Percentiles rank a stretch among this genome's conserved stretches.
These are phyloP conservation scores for Pestalotiopsis sp. DNA, from an alignment of 2,329 filamentous ascomycete genomes.

Conservation along the genomic window DNA sequence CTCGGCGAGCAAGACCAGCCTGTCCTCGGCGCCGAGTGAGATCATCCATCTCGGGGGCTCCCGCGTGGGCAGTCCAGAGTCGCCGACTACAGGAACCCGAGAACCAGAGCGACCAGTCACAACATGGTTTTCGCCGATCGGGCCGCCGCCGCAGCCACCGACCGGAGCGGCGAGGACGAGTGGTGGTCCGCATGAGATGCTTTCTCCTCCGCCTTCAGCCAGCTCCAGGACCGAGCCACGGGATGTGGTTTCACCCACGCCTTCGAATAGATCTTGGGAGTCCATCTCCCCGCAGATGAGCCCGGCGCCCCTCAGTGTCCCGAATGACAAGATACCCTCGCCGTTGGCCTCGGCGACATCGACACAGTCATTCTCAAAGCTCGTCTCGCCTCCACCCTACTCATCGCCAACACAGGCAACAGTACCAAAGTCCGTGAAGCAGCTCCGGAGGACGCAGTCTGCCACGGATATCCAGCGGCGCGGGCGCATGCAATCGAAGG, in stretches of 20 bases:
- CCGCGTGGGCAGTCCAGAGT: constrained; percentile 10
- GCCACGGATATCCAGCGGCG: constrained; percentile 19
- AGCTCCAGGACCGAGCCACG: constrained; percentile 1
- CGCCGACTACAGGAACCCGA: not conserved
- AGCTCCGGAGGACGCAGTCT: constrained; percentile 24
- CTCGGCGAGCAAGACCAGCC: not conserved
- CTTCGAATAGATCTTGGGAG: not conserved
- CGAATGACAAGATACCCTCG: not conserved
- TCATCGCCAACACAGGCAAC: not conserved
- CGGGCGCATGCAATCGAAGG: constrained; percentile 14
- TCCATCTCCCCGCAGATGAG: not conserved
- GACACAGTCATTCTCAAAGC: constrained; percentile 4
- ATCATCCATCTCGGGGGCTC: constrained; percentile 15
- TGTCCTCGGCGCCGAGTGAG: constrained; percentile 4
- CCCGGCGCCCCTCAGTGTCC: constrained; percentile 8
- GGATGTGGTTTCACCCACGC: not conserved
- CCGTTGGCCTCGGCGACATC: not conserved
- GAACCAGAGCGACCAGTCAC: not conserved
- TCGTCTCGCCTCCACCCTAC: not conserved
- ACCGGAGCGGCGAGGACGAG: not conserved
- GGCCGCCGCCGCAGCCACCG: constrained; percentile 3
- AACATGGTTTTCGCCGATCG: constrained; percentile 7
- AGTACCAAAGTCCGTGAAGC: not conserved
- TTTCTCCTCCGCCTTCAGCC: not conserved
- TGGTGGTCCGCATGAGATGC: not conserved